Percentiles rank a stretch among this genome's conserved stretches.
Conservation (phyloP, 352 stramenopile genomes). For the Phytophthora idaei region DNA sequence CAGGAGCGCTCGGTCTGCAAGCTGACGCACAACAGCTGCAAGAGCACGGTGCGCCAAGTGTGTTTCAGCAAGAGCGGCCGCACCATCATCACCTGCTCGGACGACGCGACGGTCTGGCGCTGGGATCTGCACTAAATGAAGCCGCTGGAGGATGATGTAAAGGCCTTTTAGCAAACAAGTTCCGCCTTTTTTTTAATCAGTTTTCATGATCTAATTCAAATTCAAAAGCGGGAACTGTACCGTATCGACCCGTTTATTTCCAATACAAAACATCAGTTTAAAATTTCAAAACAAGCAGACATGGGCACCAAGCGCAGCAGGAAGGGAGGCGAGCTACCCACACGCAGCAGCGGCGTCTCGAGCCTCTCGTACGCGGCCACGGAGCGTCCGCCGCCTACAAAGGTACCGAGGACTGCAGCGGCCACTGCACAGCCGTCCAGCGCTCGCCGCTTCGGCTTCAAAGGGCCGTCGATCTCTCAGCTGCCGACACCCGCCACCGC, state of each 20-base stretch:
- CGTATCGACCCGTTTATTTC: slow-evolving; percentile 17
- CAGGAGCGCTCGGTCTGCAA: slow-evolving; percentile 72
- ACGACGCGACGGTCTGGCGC: slow-evolving; percentile 78
- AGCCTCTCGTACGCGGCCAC: slow-evolving; percentile 26
- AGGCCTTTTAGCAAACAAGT: neutral
- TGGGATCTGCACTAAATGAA: slow-evolving; percentile 62
- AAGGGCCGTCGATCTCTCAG: slow-evolving; percentile 39
- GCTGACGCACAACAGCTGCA: slow-evolving; percentile 74
- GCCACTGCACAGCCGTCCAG: slow-evolving; percentile 14
- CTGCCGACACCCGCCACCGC: slow-evolving; percentile 8
- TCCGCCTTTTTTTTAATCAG: neutral
- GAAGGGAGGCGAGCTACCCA: slow-evolving; percentile 28
- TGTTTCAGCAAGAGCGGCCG: slow-evolving; percentile 76
- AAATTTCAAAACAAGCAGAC: slow-evolving; percentile 24
- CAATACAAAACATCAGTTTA: slow-evolving; percentile 22
- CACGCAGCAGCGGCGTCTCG: slow-evolving; percentile 6
- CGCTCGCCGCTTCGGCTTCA: slow-evolving; percentile 45
- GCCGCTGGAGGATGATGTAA: neutral
- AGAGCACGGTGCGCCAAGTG: slow-evolving; percentile 80
- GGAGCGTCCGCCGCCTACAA: slow-evolving; percentile 26
- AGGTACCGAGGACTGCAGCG: slow-evolving; percentile 18
- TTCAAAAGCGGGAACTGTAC: slow-evolving; percentile 18
- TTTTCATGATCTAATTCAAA: neutral
- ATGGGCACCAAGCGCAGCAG: slow-evolving; percentile 48
- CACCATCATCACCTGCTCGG: slow-evolving; percentile 76